Conservation (phyloP, 83 land plant species). For the Thuja plicata region DNA sequence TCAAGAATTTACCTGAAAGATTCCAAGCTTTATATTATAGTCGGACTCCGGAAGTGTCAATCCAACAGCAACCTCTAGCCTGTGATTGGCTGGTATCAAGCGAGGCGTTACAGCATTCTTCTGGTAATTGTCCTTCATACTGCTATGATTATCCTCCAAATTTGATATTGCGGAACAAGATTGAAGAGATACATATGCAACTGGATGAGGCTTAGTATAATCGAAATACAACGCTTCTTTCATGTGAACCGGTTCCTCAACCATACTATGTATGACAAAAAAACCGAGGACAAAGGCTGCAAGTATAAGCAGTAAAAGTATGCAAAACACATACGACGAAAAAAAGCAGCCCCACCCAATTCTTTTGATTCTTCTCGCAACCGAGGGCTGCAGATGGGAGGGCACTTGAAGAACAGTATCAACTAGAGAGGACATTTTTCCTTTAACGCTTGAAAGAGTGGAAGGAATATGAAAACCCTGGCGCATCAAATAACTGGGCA, state of each 20-base stretch:
- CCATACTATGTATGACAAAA: constrained; percentile 17
- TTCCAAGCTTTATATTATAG: constrained; percentile 44
- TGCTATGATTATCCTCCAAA: background rate
- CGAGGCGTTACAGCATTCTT: background rate
- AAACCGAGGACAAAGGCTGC: constrained; percentile 24
- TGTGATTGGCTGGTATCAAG: constrained; percentile 32
- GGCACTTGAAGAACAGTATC: background rate
- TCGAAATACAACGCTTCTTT: constrained; percentile 37
- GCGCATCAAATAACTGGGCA: constrained; percentile 22
- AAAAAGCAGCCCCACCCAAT: constrained; percentile 27
- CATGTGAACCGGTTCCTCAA: constrained; percentile 36
- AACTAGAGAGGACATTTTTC: background rate
- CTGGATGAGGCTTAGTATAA: constrained; percentile 40
- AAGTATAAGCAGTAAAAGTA: constrained; percentile 24
- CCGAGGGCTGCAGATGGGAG: background rate
- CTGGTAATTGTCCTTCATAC: background rate
- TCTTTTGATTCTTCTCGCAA: constrained; percentile 12
- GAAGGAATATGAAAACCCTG: constrained; percentile 8
- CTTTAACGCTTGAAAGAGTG: constrained; percentile 19
- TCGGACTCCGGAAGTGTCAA: constrained; percentile 57
- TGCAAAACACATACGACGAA: constrained; percentile 31
- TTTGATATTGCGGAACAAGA: background rate
- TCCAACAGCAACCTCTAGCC: constrained; percentile 30
- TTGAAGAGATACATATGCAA: constrained; percentile 31
- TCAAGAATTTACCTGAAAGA: constrained; percentile 43